phyloP scores from a whole-genome alignment of 2,329 filamentous ascomycete species.

The Huntiella decipiens region DNA sequence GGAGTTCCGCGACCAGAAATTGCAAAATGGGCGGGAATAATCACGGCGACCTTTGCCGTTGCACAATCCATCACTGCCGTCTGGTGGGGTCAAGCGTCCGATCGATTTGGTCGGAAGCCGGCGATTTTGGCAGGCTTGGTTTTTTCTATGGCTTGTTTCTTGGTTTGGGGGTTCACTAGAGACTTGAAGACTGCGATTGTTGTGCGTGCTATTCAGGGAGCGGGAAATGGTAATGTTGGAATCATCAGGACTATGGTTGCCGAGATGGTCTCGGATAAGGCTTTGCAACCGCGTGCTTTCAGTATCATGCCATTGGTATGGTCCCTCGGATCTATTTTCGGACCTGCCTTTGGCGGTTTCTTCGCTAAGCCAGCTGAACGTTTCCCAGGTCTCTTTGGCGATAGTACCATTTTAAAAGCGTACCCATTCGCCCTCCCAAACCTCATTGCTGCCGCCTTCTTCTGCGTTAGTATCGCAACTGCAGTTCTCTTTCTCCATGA shows the following conservation, averaged over 20 bases:
- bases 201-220: slow-evolving; percentile 59
- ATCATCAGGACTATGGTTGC: slow-evolving; percentile 86
- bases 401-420: slow-evolving; percentile 45
- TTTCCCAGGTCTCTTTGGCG: slow-evolving; percentile 51
- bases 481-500: slow-evolving; percentile 71
- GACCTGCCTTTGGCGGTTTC: slow-evolving; percentile 71
- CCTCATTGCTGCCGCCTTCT: slow-evolving; percentile 55
- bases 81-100: slow-evolving; percentile 58
- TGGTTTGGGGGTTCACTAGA: slow-evolving; percentile 70
- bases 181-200: slow-evolving; percentile 62
- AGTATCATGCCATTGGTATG: slow-evolving; percentile 84
- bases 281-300: slow-evolving; percentile 75
- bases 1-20: slow-evolving; percentile 52
- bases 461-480: slow-evolving; percentile 54
- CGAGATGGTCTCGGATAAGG: slow-evolving; percentile 73
- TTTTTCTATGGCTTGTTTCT: slow-evolving; percentile 62
- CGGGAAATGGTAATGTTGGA: slow-evolving; percentile 81
- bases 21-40: slow-evolving; percentile 63
- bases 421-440: slow-evolving; percentile 81
- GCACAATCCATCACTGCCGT: slow-evolving; percentile 54
- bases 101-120: slow-evolving; percentile 64
- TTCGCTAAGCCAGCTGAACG: slow-evolving; percentile 65
- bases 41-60: slow-evolving; percentile 52
- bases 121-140: slow-evolving; percentile 55
- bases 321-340: slow-evolving; percentile 73